Evolutionary conservation across 2,329 filamentous ascomycete genomes (phyloP), one percentile per base, ranked within the genome.

Genomic region (Penicillium aurantiogriseum): DNA sequence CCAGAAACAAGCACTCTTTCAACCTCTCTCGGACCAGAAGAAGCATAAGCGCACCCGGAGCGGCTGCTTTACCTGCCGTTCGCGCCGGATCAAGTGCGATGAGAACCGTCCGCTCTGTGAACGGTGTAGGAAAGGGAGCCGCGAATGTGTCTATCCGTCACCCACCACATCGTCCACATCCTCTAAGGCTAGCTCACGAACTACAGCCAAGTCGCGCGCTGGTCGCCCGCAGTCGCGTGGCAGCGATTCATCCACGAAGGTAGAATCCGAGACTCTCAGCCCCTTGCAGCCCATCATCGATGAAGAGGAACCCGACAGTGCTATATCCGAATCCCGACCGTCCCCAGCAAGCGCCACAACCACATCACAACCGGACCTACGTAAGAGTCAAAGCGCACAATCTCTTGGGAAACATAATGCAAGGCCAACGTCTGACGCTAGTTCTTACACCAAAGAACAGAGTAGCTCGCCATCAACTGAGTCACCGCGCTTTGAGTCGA

Each of bases 11-110:
- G 65, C 72, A 23, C 54, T 68, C 38, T 59, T 73, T 25, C 72
- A 72, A 55, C 67, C 68, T 45, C 53, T 67, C 54, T 51, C 72
- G 29, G 90, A 95, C 60, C 88, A 89, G 69, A 89, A 95, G 65
- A 97, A 97, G 76, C 93, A 97, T 73, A 88, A 92, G 60, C 86
- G 94, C 65, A 97, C 94, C 43, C 84, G 94, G 67, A 97, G 92
- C 62, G 94, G 94, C 29, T 99, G 94, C 77, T 97, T 85, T 71
- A 97, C 92, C 46, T 99, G 94, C 75, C 85, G 94, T 58, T 88
- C 88, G 67, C 85, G 94, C 64, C 85, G 94, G 73, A 92, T 97
- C 51, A 97, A 88, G 90, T 99, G 94, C 74, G 94, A 97, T 72
- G 94, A 99, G 76, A 84, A 81, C 23, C 90, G 88, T 67, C 94